These are phyloP conservation scores for Xylariaceae sp. DNA, from an alignment of 2,329 filamentous ascomycete species.

Conservation along the genomic window DNA sequence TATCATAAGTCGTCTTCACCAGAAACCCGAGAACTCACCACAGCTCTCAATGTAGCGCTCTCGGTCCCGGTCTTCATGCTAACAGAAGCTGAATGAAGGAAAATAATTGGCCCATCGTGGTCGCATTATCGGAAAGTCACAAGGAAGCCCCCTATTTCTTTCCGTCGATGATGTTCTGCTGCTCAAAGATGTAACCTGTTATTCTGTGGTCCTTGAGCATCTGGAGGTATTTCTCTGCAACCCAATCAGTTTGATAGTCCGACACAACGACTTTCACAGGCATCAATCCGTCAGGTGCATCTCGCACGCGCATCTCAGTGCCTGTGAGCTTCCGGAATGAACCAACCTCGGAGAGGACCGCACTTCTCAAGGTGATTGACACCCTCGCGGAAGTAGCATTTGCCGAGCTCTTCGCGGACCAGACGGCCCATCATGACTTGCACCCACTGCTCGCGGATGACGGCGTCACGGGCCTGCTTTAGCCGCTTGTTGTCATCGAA, in stretches of 20 bases:
- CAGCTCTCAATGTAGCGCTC: conserved; percentile 1
- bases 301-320: conserved; percentile 3
- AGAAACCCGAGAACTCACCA: conserved; percentile 4
- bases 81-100: background rate
- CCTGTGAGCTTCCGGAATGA: background rate
- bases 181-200: conserved; percentile 72
- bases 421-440: conserved; percentile 82
- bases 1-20: conserved; percentile 4
- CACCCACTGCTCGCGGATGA: conserved; percentile 84
- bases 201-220: conserved; percentile 71
- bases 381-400: conserved; percentile 79
- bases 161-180: conserved; percentile 62
- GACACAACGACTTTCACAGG: background rate
- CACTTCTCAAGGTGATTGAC: conserved; percentile 89
- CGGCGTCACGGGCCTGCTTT: conserved; percentile 76
- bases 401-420: conserved; percentile 75
- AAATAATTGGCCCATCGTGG: background rate
- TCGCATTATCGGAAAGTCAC: background rate
- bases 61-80: background rate
- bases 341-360: conserved; percentile 72
- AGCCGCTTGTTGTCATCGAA: conserved; percentile 76
- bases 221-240: conserved; percentile 61
- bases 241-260: conserved; percentile 13
- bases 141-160: conserved; percentile 18
- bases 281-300: background rate